These are phyloP conservation scores for Cicer judaicum DNA, from an alignment of 306 rosid genomes.

Conservation along the genomic window DNA sequence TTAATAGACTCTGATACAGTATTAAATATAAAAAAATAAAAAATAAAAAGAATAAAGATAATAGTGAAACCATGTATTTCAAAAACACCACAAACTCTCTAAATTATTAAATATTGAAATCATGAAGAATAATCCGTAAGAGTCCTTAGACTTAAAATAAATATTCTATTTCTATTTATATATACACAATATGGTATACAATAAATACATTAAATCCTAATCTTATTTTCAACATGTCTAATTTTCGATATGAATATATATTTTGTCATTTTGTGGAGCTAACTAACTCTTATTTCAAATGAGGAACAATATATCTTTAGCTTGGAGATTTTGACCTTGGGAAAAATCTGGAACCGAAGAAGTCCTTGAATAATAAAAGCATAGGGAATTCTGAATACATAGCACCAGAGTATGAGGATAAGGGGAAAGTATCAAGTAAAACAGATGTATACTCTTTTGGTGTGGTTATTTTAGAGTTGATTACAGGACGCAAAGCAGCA, in stretches of 20 bases:
- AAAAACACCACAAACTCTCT: too few relatives aligned
- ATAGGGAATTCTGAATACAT: constrained; percentile 37
- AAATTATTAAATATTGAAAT: too few relatives aligned
- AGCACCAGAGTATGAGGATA: constrained; percentile 53
- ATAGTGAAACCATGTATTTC: too few relatives aligned
- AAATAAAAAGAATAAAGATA: too few relatives aligned
- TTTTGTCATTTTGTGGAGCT: constrained; percentile 29
- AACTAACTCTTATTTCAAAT: constrained; percentile 35
- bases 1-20: too few relatives aligned
- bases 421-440: constrained; percentile 45
- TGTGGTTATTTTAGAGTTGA: constrained; percentile 56
- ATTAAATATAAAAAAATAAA: too few relatives aligned
- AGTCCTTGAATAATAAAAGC: constrained; percentile 40
- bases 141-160: too few relatives aligned
- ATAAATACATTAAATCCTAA: too few relatives aligned
- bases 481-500: constrained; percentile 47
- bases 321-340: constrained; percentile 54
- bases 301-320: constrained; percentile 31
- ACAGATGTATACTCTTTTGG: constrained; percentile 58
- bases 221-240: background rate
- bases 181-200: too few relatives aligned
- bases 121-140: too few relatives aligned
- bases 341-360: constrained; percentile 38
- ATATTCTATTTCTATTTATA: too few relatives aligned
- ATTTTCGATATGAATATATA: background rate